phyloP scores from a whole-genome alignment of 768 basidiomycete species.

The Dacryopinax primogenitus region DNA sequence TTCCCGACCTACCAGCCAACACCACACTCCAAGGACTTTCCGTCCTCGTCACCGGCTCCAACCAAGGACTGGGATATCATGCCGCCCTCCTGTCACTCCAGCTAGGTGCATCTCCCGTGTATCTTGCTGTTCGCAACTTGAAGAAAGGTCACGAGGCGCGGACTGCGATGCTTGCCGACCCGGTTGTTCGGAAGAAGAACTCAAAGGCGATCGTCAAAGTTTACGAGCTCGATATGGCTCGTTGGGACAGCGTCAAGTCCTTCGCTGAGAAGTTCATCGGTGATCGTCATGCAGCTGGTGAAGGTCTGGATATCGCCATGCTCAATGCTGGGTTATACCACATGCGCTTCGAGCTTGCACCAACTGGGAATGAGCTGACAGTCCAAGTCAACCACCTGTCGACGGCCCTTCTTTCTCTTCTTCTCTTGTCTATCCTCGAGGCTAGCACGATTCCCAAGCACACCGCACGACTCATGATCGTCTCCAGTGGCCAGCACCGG shows the following conservation, averaged over 20 bases:
- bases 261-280: background rate
- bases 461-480: background rate
- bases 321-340: background rate
- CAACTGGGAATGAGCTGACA: background rate
- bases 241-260: background rate
- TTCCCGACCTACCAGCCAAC: background rate
- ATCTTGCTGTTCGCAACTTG: background rate
- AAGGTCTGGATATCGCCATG: background rate
- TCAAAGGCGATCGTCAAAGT: background rate
- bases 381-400: background rate
- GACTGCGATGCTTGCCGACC: background rate
- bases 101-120: background rate
- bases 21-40: background rate
- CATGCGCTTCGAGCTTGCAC: background rate
- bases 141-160: background rate
- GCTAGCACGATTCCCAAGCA: background rate
- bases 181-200: background rate
- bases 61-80: background rate
- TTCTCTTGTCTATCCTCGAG: background rate
- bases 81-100: background rate
- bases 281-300: background rate
- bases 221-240: background rate
- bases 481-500: background rate
- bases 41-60: background rate
- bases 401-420: background rate